phyloP scores from a whole-genome alignment of 768 basidiomycete genomes.

The Collybiopsis confluens region DNA sequence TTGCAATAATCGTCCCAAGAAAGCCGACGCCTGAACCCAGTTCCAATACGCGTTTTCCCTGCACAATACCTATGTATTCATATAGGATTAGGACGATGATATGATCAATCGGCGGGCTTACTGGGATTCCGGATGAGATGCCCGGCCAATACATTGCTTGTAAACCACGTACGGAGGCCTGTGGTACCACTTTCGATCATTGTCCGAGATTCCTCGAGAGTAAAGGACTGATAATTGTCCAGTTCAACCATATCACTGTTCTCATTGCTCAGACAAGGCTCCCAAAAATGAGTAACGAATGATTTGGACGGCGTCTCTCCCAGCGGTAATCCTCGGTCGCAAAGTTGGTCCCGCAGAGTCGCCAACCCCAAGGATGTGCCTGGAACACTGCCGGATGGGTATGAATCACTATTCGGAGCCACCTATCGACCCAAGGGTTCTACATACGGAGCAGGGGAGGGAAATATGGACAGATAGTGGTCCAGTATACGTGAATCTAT shows the following conservation, averaged over 20 bases:
- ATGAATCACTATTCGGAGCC: too few species aligned
- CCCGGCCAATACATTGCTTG: slow-evolving; percentile 62
- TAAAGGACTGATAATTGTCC: slow-evolving; percentile 36
- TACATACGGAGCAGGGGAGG: slow-evolving; percentile 30
- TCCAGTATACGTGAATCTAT: slow-evolving; percentile 65
- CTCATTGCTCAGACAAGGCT: slow-evolving; percentile 4
- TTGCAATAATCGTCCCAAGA: slow-evolving; percentile 58
- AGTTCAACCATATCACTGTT: slow-evolving; percentile 15
- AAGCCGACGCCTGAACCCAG: slow-evolving; percentile 78
- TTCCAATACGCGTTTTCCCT: slow-evolving; percentile 53
- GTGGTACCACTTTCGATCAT: slow-evolving; percentile 76
- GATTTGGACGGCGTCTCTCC: slow-evolving; percentile 44
- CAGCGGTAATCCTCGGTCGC: slow-evolving; percentile 22
- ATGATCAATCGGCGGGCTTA: slow-evolving; percentile 20
- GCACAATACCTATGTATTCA: not conserved
- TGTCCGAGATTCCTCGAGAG: slow-evolving; percentile 70
- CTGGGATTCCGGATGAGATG: slow-evolving; percentile 57
- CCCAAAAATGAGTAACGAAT: slow-evolving; percentile 68
- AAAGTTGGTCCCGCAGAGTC: slow-evolving; percentile 19
- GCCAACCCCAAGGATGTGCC: slow-evolving; percentile 19
- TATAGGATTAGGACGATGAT: slow-evolving; percentile 1
- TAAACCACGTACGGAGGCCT: slow-evolving; percentile 75
- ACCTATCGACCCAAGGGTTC: too few species aligned
- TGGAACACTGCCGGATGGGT: slow-evolving; percentile 15
- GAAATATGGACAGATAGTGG: slow-evolving; percentile 48